Evolutionary conservation across 2,329 filamentous ascomycete genomes (phyloP), one percentile per base, ranked within the genome.

Genomic region (Bisporella sp.): DNA sequence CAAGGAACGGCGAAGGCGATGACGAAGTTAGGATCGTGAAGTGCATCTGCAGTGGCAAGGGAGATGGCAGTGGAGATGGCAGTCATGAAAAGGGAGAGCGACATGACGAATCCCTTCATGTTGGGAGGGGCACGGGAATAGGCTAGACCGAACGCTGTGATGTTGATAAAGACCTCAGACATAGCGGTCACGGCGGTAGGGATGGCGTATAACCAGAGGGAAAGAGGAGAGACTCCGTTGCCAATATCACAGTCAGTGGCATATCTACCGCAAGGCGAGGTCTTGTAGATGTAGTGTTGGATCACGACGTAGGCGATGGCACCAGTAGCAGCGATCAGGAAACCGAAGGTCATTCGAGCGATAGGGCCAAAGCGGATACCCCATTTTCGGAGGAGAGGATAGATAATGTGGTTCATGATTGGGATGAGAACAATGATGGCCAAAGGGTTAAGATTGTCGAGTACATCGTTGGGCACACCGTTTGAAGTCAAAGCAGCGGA

Each of bases 401-500:
- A 91, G 46, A 91, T 59, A 31, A 81, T 31, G 31, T 72, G 76
- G 61, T 90, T 86, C 52, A 84, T 75, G 53, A 90, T 69, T 2
- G 86, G 85, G 40, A 89, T 84, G 67, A 88, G 78, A 62, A 89
- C 78, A 58, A 91, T 78, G 54, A 91, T 81, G 30, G 84, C 78
- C 53, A 91, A 79, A 6, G 87, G 84, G 67, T 90, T 84, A 49
- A 91, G 73, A 69, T 89, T 90, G 66, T 81, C 76, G 62, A 91
- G 79, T 52, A 90, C 71, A 64, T 91, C 87, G 71, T 91, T 91
- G 61, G 87, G 87, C 3, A 87, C 78, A 42, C 86, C 85, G 61
- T 85, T 74, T 3, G 83, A 78, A 46, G 75, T 61, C 82, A 87
- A 78, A 67, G 77, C 78, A 64, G 80, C 79, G n/a, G 72, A 70